phyloP scores from a whole-genome alignment of 73 alveolate genomes.

The Paramecium sexaurelia region DNA sequence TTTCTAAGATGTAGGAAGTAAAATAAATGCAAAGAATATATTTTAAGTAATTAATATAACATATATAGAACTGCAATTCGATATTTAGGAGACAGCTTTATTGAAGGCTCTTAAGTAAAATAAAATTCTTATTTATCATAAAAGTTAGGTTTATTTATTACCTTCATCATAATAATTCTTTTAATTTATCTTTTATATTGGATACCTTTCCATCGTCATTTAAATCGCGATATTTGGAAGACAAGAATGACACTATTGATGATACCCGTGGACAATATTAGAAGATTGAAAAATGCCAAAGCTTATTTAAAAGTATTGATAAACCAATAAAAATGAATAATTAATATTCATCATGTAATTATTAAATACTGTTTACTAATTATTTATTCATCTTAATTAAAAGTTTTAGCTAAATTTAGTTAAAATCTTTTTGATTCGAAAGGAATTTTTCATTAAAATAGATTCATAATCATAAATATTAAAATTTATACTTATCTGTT shows the following conservation, averaged over 20 bases:
- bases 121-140: not conserved
- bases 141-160: slow-evolving; percentile 12
- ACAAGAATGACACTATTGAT: slow-evolving; percentile 48
- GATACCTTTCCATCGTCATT: slow-evolving; percentile 49
- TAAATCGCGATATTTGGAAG: slow-evolving; percentile 28
- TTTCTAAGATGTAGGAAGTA: not conserved
- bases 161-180: not conserved
- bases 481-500: too few relatives aligned
- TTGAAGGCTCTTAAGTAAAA: not conserved
- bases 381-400: too few relatives aligned
- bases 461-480: too few relatives aligned
- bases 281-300: slow-evolving; percentile 46
- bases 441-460: too few relatives aligned
- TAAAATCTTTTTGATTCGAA: too few relatives aligned
- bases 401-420: too few relatives aligned
- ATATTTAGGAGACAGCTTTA: slow-evolving; percentile 22
- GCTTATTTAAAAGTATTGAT: slow-evolving; percentile 28
- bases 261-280: slow-evolving; percentile 47
- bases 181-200: slow-evolving; percentile 20
- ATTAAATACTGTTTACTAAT: too few relatives aligned
- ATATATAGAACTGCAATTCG: slow-evolving; percentile 27
- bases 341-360: not conserved
- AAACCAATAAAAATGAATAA: not conserved
- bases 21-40: slow-evolving; percentile 21
- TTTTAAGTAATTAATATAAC: not conserved